Evolutionary conservation across 75 land plant genomes (phyloP).

Genomic region (Gnetum montanum): DNA sequence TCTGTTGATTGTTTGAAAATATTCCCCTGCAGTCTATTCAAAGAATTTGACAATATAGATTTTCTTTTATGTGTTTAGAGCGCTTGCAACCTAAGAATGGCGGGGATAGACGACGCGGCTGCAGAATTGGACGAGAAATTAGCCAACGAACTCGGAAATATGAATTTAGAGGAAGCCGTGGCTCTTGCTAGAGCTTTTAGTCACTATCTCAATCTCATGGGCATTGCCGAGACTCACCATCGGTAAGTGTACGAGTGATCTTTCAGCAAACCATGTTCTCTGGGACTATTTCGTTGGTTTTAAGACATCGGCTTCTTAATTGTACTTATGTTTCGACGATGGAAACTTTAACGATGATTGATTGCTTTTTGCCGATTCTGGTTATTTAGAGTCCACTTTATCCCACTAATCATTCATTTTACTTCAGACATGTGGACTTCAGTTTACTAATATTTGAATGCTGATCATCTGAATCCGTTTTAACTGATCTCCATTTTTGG

Average conservation of each 20-base stretch:
- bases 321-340: no score
- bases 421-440: no score
- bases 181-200: conserved; percentile 84
- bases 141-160: conserved; percentile 60
- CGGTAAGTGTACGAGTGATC: conserved; percentile 27
- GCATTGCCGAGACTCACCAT: conserved; percentile 94
- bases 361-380: no score
- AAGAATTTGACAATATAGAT: background rate
- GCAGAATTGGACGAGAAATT: conserved; percentile 72
- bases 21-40: background rate
- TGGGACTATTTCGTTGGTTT: no score
- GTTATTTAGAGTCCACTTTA: no score
- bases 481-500: no score
- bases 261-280: no score
- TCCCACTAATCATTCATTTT: no score
- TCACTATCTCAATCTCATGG: conserved; percentile 87
- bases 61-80: conserved; percentile 24
- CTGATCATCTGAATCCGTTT: no score
- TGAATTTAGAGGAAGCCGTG: conserved; percentile 75
- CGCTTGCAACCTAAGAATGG: conserved; percentile 65
- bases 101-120: conserved; percentile 74
- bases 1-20: background rate
- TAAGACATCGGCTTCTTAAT: no score
- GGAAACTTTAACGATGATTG: no score
- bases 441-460: no score